phyloP scores from a whole-genome alignment of 139 green algal genomes.

The Volvox africanus region DNA sequence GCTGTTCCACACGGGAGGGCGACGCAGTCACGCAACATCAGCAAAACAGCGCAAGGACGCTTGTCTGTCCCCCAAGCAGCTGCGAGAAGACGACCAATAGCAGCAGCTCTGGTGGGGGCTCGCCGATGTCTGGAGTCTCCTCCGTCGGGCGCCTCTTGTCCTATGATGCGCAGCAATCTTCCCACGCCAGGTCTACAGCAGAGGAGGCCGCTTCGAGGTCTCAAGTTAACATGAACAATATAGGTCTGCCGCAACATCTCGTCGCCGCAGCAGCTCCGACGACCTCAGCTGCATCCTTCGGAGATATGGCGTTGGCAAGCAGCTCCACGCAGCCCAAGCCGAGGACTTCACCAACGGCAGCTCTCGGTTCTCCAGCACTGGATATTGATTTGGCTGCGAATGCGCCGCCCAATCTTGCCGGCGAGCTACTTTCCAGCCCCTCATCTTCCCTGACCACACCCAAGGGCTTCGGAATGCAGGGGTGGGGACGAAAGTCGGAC shows the following conservation, averaged over 20 bases:
- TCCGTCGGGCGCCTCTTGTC: not conserved
- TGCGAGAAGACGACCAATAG: not conserved
- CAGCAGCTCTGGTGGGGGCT: not conserved
- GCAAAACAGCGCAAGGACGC: not conserved
- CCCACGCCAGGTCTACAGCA: not conserved
- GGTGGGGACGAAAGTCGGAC: not conserved
- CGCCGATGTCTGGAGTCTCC: not conserved
- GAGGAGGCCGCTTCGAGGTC: not conserved
- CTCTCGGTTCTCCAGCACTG: not conserved
- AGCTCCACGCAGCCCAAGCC: not conserved
- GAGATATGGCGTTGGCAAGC: not conserved
- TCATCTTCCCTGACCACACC: not conserved
- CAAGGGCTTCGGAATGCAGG: not conserved
- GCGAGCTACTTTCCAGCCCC: not conserved
- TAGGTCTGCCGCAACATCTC: not conserved
- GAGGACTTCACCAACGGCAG: not conserved
- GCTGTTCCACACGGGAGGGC: not conserved
- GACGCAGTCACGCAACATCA: not conserved
- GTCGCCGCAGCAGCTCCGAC: not conserved
- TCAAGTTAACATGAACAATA: not conserved
- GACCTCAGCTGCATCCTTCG: not conserved
- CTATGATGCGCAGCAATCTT: not conserved
- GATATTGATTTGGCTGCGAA: not conserved
- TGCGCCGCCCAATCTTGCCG: not conserved
- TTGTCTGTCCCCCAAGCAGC: not conserved